Conservation (phyloP, 2,329 filamentous ascomycete species). For the Microsporum audouinii region DNA sequence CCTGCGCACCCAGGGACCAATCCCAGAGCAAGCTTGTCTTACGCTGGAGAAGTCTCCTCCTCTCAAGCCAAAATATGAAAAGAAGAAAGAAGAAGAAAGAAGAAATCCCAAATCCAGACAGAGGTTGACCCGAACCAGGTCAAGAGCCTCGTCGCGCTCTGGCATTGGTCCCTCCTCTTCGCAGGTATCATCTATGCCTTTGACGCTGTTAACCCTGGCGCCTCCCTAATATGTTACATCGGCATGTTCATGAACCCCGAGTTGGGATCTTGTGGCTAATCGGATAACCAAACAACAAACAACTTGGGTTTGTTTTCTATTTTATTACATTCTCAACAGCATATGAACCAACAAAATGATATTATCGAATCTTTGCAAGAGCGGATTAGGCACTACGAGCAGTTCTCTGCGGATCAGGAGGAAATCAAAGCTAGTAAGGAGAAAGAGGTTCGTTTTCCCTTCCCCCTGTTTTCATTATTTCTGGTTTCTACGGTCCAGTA, state of each 20-base stretch:
- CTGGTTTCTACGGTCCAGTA: neutral
- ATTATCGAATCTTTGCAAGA: conserved; percentile 34
- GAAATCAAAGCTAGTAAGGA: conserved; percentile 29
- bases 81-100: neutral
- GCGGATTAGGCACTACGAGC: conserved; percentile 31
- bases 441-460: conserved; percentile 26
- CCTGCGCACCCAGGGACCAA: neutral
- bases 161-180: conserved; percentile 16
- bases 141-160: conserved; percentile 13
- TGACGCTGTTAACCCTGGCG: conserved; percentile 12
- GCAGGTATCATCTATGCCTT: conserved; percentile 13
- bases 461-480: neutral
- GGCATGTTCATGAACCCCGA: conserved; percentile 11
- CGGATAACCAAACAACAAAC: conserved; percentile 5
- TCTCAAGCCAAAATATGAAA: neutral
- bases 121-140: conserved; percentile 15
- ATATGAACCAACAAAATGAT: conserved; percentile 34
- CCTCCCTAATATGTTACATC: conserved; percentile 12
- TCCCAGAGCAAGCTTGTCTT: conserved; percentile 2
- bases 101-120: conserved; percentile 4
- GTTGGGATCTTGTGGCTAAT: conserved; percentile 13
- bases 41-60: neutral
- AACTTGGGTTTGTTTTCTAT: conserved; percentile 3
- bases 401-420: conserved; percentile 27
- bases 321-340: conserved; percentile 19